Evolutionary conservation across 345 rosid genomes (phyloP), one percentile per base, ranked within the genome.

Genomic region (Populus tremula): DNA sequence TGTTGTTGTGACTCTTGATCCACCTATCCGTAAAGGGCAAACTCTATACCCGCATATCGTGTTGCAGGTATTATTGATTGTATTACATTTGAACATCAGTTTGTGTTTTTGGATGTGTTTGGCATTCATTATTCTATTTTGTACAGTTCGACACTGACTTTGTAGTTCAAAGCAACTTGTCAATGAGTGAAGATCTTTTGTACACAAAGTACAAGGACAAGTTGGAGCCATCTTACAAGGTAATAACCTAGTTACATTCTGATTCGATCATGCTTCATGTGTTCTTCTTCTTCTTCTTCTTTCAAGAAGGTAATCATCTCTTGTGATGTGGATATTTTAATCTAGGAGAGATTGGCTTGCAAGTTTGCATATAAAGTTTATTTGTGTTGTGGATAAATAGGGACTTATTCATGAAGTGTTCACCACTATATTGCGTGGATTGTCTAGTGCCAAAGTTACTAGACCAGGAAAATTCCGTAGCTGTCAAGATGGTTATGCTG

Each of bases 391-490:
- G 59, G 23, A 53, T 12, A 33, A 74, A 71, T 85, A 96, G 99
- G 99, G 98, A 43, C 97, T 96, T 71, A 91, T 89, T 78, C 98
- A 94, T 82, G 98, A 96, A 75, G 97, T 96, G 12, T 96, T 93
- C 88, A 92, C 99, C 78, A 88, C 92, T 33, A 82, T 93, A 78
- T 74, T 96, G 85, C 95, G 98, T 77, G 92, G 97, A 74, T 80
- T 93, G 68, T 96, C 99, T 73, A 93, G 97, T 83, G 94, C 99
- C 76, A 93, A 96, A 88, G 89, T 94, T 77, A 96, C 99, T 43
- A 96, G 92, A 79, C 97, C 98, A 73, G 98, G 99, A 71, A 96
- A 92, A 80, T 96, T 96, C 86, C 95, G 97, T 78, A 96, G 99
- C 85, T 87, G 90, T 82, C 96, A 90, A 86, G 98, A 93, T 85